These are phyloP conservation scores for Clonostachys sp. DNA, from an alignment of 2,329 filamentous ascomycete species.

Conservation along the genomic window DNA sequence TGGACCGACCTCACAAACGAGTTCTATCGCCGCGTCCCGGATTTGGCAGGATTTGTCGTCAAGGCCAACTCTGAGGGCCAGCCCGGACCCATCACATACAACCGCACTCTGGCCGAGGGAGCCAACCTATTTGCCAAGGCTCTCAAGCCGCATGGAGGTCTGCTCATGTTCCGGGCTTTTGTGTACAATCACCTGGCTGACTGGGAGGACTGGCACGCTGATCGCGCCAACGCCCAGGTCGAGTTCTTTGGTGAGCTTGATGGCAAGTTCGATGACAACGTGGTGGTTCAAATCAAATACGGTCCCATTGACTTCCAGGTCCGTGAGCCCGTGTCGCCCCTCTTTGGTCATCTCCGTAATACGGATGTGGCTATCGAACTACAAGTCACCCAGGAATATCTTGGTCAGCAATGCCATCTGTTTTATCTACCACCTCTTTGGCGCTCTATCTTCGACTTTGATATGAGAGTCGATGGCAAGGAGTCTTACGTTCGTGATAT, in stretches of 20 bases:
- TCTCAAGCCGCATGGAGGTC: constrained; percentile 51
- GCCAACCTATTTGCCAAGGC: constrained; percentile 64
- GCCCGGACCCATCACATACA: constrained; percentile 65
- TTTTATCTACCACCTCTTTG: constrained; percentile 66
- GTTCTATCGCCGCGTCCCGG: constrained; percentile 58
- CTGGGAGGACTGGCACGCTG: constrained; percentile 57
- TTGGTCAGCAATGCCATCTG: constrained; percentile 65
- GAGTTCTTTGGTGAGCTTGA: constrained; percentile 63
- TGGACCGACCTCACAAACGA: constrained; percentile 56
- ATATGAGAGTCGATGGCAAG: constrained; percentile 55
- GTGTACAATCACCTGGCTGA: constrained; percentile 58
- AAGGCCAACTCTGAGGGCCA: constrained; percentile 72
- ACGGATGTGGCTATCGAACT: constrained; percentile 56
- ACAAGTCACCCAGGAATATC: constrained; percentile 64
- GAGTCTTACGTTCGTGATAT: constrained; percentile 55
- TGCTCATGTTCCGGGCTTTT: constrained; percentile 69
- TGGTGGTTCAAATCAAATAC: constrained; percentile 70
- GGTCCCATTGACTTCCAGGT: constrained; percentile 64
- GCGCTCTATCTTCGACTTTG: constrained; percentile 64
- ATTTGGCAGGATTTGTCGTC: constrained; percentile 64
- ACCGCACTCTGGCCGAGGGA: constrained; percentile 62
- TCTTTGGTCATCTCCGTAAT: constrained; percentile 48
- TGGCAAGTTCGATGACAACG: constrained; percentile 63
- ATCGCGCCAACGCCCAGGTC: constrained; percentile 66
- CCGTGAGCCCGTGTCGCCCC: constrained; percentile 54